Percentiles rank a stretch among this genome's conserved stretches.
Evolutionary conservation across 1,139 yeast genomes (phyloP).

Genomic region (Pichia sp.): DNA sequence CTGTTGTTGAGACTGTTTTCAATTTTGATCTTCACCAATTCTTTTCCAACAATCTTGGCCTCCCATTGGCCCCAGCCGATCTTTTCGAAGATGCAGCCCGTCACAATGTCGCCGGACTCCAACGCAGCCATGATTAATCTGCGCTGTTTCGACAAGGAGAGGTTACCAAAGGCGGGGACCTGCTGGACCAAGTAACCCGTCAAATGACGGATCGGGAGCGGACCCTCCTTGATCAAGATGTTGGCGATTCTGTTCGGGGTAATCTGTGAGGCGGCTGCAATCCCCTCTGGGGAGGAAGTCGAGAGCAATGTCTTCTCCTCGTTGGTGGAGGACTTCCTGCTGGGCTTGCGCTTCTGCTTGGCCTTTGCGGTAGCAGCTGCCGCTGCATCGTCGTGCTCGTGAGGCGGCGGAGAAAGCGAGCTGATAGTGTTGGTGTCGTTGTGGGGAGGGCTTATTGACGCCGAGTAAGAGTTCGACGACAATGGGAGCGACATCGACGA

Average conservation of each 20-base stretch:
- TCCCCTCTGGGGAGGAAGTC: conserved; percentile 83
- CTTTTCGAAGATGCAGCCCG: conserved; percentile 75
- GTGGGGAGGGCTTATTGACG: neutral
- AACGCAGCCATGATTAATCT: conserved; percentile 85
- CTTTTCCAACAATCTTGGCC: conserved; percentile 46
- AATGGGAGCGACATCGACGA: neutral
- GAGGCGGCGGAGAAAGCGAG: neutral
- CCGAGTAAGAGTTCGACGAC: neutral
- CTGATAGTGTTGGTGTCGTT: neutral
- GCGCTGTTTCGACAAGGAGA: conserved; percentile 84
- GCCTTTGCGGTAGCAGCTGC: neutral
- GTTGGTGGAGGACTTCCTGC: conserved; percentile 21
- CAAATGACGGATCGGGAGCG: conserved; percentile 85
- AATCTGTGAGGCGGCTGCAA: conserved; percentile 82
- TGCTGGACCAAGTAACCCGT: conserved; percentile 73
- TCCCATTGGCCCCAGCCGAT: conserved; percentile 99
- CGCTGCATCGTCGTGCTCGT: neutral
- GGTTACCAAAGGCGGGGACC: conserved; percentile 73
- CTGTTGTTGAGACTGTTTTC: conserved; percentile 11
- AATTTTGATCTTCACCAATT: conserved; percentile 37
- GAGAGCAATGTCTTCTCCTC: conserved; percentile 44
- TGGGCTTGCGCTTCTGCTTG: conserved; percentile 19
- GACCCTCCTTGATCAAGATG: conserved; percentile 70
- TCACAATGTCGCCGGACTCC: conserved; percentile 63
- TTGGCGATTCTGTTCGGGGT: conserved; percentile 76